These are phyloP conservation scores for Mediolabrus comicus DNA, from an alignment of 108 stramenopile genomes.

Conservation along the genomic window DNA sequence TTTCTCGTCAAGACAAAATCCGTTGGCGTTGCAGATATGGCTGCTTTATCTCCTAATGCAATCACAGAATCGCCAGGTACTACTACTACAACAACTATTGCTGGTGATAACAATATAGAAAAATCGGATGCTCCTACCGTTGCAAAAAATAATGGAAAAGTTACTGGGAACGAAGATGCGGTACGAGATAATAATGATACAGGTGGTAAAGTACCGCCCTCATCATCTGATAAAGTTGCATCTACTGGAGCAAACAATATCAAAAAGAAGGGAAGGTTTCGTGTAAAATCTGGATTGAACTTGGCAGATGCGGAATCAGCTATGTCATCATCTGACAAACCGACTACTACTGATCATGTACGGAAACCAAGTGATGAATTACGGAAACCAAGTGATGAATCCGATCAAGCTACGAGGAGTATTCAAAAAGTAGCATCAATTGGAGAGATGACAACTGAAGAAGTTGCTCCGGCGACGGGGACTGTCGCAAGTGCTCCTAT, in stretches of 20 bases:
- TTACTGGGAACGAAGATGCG: too few relatives aligned
- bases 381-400: neutral
- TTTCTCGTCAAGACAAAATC: conserved; percentile 30
- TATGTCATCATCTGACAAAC: neutral
- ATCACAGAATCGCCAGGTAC: neutral
- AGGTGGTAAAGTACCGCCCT: neutral
- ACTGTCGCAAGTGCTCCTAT: neutral
- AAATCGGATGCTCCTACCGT: neutral
- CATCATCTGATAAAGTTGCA: neutral
- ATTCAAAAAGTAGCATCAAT: neutral
- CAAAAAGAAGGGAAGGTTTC: conserved; percentile 23
- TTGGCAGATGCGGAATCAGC: neutral
- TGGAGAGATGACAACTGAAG: neutral
- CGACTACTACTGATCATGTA: neutral
- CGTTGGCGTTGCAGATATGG: neutral
- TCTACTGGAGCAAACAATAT: neutral
- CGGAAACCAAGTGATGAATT: neutral
- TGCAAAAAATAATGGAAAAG: too few relatives aligned
- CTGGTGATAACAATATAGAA: neutral
- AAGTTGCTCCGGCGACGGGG: neutral
- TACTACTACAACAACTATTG: neutral
- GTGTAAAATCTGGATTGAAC: conserved; percentile 21
- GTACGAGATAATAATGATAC: too few relatives aligned
- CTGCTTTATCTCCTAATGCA: neutral
- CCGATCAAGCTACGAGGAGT: neutral